Base-by-base conservation (phyloP, 176 grass and related monocot genomes). In the Zea mays region DNA sequence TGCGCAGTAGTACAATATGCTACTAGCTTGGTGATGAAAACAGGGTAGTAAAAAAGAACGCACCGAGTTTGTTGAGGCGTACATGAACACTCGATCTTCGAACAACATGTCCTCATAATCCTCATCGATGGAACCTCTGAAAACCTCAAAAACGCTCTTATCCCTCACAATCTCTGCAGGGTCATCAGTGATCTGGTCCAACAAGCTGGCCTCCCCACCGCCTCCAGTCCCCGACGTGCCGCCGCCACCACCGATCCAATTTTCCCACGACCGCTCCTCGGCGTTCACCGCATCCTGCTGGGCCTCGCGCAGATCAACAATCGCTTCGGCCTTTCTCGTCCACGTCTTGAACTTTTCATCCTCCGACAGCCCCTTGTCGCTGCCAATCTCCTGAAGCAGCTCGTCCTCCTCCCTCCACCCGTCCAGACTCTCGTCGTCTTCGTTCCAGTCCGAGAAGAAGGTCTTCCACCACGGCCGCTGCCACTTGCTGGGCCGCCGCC, bases 281-380 rank as follows among this genome's bases (percentile, higher is more conserved):
- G 83, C 80, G 21, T 92, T 88, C 42, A 82, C 79, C 14, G 77
- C 91, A 60, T 86, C 87, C 79, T 92, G 82, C 63, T 78, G 91
- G 10, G 91, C 91, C 19, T 98, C 89, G 58, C 87, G 74, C 17
- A 94, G 85, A 77, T 98, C 95, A 6, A 90, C 80, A 69, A 98
- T 88, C 3, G 95, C 95, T 87, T 98, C 91, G 3, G 95, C 89
- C 35, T 86, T 90, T 39, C 83, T 94, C 86, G 76, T 98, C 95
- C 95, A 98, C 13, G 85, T 45, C 62, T 94, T 83, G 3, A 94
- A 98, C 86, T 92, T 94, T 52, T 94, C 95, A 12, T 90, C 65
- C 52, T 92, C 89, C 46, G 89, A 73, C 71, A 79, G 60, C 9
- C 78, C 83, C 51, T 86, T 74, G 44, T 84, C 59, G 20, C 58